phyloP scores from a whole-genome alignment of 495 filamentous ascomycete species.

The Parachaetomium inaequale region DNA sequence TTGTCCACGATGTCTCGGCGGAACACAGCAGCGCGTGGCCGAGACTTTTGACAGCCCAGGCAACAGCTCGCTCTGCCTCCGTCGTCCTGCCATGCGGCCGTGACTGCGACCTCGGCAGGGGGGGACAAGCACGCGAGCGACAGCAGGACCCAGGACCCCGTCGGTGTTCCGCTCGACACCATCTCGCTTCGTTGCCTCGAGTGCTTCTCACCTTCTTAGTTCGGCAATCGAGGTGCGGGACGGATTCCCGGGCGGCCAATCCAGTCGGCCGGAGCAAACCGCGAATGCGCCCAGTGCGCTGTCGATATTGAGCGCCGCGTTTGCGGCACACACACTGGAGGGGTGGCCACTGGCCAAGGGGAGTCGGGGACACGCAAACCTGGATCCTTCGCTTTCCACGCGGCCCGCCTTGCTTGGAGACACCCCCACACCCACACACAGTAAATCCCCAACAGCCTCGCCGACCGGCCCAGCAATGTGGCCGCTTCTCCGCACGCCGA shows the following conservation, averaged over 20 bases:
- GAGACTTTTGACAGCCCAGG: neutral
- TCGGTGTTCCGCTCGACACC: neutral
- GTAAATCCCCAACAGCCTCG: neutral
- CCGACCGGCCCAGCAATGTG: conserved; percentile 7
- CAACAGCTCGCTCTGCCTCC: conserved; percentile 4
- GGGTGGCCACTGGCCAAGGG: neutral
- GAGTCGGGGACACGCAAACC: neutral
- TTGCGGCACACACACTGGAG: neutral
- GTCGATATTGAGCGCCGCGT: neutral
- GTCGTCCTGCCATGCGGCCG: conserved; percentile 14
- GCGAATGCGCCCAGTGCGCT: neutral
- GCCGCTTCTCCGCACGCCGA: conserved; percentile 25
- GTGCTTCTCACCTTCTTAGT: conserved; percentile 6
- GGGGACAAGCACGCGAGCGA: neutral
- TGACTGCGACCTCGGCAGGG: conserved; percentile 17
- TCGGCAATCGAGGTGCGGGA: conserved; percentile 5
- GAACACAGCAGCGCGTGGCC: neutral
- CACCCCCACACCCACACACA: neutral
- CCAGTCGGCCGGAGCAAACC: conserved; percentile 9
- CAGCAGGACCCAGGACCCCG: neutral
- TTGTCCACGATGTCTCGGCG: conserved; percentile 22
- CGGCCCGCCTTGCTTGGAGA: neutral
- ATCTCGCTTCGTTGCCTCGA: neutral
- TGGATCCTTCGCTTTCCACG: neutral
- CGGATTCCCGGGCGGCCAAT: neutral